These are phyloP conservation scores for Taphrina populina DNA, from an alignment of 1,139 yeast genomes.

Conservation along the genomic window DNA sequence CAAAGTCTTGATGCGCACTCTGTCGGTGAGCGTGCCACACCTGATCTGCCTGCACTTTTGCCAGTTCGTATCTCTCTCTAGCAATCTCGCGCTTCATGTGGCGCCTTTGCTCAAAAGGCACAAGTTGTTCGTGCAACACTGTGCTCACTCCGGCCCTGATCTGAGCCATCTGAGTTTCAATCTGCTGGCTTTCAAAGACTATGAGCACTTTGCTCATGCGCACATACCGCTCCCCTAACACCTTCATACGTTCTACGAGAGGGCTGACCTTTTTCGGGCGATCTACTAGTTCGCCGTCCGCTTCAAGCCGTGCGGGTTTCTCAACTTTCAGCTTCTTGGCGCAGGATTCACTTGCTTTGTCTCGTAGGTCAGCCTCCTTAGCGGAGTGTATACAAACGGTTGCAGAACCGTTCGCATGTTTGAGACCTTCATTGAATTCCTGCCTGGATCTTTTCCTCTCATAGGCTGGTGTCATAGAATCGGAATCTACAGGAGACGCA, in stretches of 20 bases:
- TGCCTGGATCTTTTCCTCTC: too few relatives aligned
- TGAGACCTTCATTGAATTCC: too few relatives aligned
- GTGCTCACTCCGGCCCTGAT: slow-evolving; percentile 6
- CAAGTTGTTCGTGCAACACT: slow-evolving; percentile 1
- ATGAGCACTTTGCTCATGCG: slow-evolving; percentile 7
- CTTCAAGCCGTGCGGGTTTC: too few relatives aligned
- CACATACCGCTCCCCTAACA: slow-evolving; percentile 16
- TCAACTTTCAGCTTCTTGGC: too few relatives aligned
- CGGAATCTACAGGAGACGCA: too few relatives aligned
- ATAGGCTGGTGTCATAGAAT: too few relatives aligned
- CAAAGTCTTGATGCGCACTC: slow-evolving; percentile 20
- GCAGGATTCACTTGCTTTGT: too few relatives aligned
- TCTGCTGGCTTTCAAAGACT: slow-evolving; percentile 1
- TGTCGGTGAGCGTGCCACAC: slow-evolving; percentile 17
- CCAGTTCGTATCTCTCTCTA: background rate
- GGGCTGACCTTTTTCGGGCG: slow-evolving; percentile 8
- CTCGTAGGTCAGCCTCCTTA: too few relatives aligned
- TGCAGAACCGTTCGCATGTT: too few relatives aligned
- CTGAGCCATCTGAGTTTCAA: background rate
- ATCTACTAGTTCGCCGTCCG: too few relatives aligned
- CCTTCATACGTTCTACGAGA: slow-evolving; percentile 1
- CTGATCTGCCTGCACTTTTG: slow-evolving; percentile 10
- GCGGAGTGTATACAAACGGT: too few relatives aligned
- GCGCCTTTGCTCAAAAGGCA: slow-evolving; percentile 5
- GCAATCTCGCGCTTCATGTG: slow-evolving; percentile 1